Evolutionary conservation across 768 basidiomycete genomes (phyloP).

Genomic region (Clitopilus passeckerianus): DNA sequence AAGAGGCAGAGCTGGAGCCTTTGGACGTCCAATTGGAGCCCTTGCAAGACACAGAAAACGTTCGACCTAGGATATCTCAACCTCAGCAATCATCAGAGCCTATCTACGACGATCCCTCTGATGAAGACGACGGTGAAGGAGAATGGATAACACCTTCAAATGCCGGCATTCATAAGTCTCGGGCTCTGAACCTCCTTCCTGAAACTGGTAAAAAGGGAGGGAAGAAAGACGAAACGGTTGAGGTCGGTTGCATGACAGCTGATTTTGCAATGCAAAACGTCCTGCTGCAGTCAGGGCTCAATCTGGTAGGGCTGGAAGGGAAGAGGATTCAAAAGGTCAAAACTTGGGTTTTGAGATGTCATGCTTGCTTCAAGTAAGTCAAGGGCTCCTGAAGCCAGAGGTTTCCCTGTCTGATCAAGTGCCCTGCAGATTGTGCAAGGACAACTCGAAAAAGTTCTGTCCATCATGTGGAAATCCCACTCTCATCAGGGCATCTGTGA

Average conservation of each 20-base stretch:
- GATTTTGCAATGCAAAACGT: constrained; percentile 99
- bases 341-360: constrained; percentile 94
- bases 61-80: constrained; percentile 4
- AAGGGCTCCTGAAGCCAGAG: too few relatives aligned
- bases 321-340: constrained; percentile 87
- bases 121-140: constrained; percentile 79
- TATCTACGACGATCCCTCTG: constrained; percentile 72
- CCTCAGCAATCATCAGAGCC: constrained; percentile 19
- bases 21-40: constrained; percentile 42
- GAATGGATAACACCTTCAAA: constrained; percentile 98
- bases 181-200: constrained; percentile 79
- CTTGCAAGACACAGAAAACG: constrained; percentile 13
- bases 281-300: constrained; percentile 88
- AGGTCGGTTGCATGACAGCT: constrained; percentile 91
- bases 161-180: constrained; percentile 80
- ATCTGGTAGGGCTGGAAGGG: constrained; percentile 85
- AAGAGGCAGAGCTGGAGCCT: constrained; percentile 26
- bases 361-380: constrained; percentile 97
- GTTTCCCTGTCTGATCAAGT: background rate
- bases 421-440: constrained; percentile 81
- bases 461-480: constrained; percentile 95
- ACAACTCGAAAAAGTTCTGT: constrained; percentile 92
- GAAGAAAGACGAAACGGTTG: constrained; percentile 37
- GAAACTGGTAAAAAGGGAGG: constrained; percentile 33
- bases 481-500: constrained; percentile 86